Percentiles rank a stretch among this genome's conserved stretches.
Conservation (phyloP, 768 basidiomycete genomes). For the Boletus fagicola region DNA sequence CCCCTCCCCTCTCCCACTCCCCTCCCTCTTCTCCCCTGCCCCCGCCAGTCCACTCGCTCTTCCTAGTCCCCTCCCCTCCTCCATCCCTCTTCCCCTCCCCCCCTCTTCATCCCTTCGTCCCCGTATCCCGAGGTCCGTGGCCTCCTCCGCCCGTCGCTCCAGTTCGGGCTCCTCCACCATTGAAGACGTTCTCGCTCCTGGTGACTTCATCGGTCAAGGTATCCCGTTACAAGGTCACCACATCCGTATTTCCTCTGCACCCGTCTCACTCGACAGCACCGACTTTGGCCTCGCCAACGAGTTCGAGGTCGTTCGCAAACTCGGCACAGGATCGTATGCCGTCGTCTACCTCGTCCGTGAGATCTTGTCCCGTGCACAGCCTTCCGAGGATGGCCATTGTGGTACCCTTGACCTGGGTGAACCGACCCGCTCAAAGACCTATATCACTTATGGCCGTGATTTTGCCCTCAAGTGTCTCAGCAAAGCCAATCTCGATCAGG, state of each 20-base stretch:
- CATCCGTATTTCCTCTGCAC: conserved; percentile 53
- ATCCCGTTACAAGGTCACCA: conserved; percentile 62
- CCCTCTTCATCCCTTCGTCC: conserved; percentile 35
- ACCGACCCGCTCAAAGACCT: conserved; percentile 30
- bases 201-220: conserved; percentile 73
- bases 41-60: conserved; percentile 17
- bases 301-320: conserved; percentile 81
- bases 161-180: conserved; percentile 32
- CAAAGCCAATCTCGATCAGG: conserved; percentile 89
- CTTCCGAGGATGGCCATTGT: conserved; percentile 53
- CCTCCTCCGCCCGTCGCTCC: conserved; percentile 30
- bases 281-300: conserved; percentile 53
- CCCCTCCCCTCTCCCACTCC: conserved; percentile 32
- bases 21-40: conserved; percentile 29
- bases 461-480: conserved; percentile 97
- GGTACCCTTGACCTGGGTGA: conserved; percentile 56
- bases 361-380: conserved; percentile 43
- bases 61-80: conserved; percentile 36
- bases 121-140: conserved; percentile 37
- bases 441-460: conserved; percentile 66
- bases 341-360: conserved; percentile 91
- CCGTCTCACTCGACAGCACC: conserved; percentile 33
- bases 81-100: conserved; percentile 31
- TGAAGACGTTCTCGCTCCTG: conserved; percentile 61
- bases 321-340: conserved; percentile 90